A percentile compares a stretch with the other conserved stretches of the same genome.
Evolutionary conservation across 1,284 basidiomycete species (phyloP).

Genomic region (Somion occarium): DNA sequence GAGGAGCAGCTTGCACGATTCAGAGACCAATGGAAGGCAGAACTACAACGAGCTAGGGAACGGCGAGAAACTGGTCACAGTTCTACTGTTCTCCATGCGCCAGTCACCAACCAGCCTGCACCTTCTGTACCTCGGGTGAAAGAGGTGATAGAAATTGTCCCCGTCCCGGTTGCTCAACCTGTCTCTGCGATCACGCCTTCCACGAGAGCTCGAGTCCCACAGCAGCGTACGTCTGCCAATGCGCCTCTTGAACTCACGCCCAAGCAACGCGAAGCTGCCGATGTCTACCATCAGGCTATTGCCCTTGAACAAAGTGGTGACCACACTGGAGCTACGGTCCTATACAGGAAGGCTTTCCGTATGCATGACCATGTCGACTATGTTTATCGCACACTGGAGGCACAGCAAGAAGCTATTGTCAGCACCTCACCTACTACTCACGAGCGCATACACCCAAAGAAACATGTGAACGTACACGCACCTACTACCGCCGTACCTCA

Average conservation of each 20-base stretch:
- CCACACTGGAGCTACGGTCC: constrained; percentile 65
- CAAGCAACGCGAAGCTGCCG: constrained; percentile 41
- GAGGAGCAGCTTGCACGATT: constrained; percentile 57
- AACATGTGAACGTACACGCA: background rate
- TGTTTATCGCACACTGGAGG: constrained; percentile 54
- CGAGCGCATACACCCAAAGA: background rate
- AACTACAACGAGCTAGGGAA: constrained; percentile 42
- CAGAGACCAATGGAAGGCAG: constrained; percentile 71
- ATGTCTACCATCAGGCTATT: constrained; percentile 66
- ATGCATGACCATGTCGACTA: constrained; percentile 67
- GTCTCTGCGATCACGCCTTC: too few species aligned
- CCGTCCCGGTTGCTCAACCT: background rate
- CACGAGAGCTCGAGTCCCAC: background rate
- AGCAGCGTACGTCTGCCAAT: background rate
- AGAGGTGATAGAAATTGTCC: too few species aligned
- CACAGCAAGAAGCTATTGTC: constrained; percentile 17
- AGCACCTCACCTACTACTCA: background rate
- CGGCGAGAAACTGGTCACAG: background rate
- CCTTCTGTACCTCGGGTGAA: too few species aligned
- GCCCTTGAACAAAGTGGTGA: constrained; percentile 68
- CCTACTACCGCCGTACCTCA: background rate
- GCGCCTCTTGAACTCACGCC: background rate
- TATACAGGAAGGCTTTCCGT: constrained; percentile 79
- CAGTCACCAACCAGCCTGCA: background rate
- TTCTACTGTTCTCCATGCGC: background rate